phyloP scores from a whole-genome alignment of 1,139 yeast species.

The Protomyces arabidopsidicola region DNA sequence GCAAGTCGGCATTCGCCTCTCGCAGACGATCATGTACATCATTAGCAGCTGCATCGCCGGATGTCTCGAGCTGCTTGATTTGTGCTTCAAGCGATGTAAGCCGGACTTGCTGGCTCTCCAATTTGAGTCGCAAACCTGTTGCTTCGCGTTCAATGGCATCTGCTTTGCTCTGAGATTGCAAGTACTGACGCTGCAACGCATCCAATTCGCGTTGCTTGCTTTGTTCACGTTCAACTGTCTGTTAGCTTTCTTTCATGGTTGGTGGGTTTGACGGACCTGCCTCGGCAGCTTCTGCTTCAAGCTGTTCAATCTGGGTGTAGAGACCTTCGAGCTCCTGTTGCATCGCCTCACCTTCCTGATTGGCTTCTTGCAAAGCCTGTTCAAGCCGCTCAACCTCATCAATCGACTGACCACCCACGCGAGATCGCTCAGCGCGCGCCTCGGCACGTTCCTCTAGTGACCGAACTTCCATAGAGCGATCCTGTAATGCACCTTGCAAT shows the following conservation, averaged over 20 bases:
- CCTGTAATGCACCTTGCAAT: constrained; percentile 27
- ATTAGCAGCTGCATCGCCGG: constrained; percentile 3
- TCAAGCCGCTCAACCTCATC: constrained; percentile 7
- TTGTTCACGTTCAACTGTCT: not conserved
- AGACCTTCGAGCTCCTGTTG: constrained; percentile 31
- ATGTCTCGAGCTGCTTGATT: constrained; percentile 14
- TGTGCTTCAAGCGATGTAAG: constrained; percentile 1
- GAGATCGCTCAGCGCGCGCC: not conserved
- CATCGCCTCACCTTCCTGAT: constrained; percentile 25
- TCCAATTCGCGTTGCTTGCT: constrained; percentile 1
- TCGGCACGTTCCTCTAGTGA: constrained; percentile 6
- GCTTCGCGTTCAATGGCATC: constrained; percentile 8
- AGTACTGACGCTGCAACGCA: not conserved
- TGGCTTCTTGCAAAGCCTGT: constrained; percentile 30
- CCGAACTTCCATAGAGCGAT: constrained; percentile 14
- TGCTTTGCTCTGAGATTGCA: not conserved
- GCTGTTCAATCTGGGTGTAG: constrained; percentile 28
- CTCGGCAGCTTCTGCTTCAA: constrained; percentile 29
- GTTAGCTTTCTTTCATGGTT: not conserved
- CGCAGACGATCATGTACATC: constrained; percentile 24
- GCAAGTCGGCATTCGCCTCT: constrained; percentile 25
- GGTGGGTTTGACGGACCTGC: not conserved
- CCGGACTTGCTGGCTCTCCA: not conserved
- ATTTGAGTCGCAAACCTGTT: not conserved
- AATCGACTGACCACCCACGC: not conserved